Percentiles rank a stretch among this genome's conserved stretches.
Evolutionary conservation across 2,329 filamentous ascomycete species (phyloP).

Genomic region (Fusarium duplospermum): DNA sequence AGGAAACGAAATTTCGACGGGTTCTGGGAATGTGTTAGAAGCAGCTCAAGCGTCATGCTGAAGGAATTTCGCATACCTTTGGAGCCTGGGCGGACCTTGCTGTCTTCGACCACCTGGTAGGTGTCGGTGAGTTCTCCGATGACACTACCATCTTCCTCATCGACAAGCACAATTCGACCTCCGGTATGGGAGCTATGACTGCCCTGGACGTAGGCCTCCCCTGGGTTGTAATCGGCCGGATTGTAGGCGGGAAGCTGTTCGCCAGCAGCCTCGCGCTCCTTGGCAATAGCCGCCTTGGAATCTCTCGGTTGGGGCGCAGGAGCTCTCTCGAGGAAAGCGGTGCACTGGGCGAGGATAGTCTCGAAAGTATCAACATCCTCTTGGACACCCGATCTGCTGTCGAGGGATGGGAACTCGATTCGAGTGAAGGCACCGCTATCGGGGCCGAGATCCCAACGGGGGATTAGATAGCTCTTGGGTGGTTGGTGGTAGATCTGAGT

Average conservation of each 20-base stretch:
- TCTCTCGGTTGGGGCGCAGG: slow-evolving; percentile 64
- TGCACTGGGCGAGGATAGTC: slow-evolving; percentile 97
- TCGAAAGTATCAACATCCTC: slow-evolving; percentile 97
- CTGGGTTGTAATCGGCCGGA: slow-evolving; percentile 81
- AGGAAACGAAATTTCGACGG: slow-evolving; percentile 82
- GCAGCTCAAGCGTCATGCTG: not conserved
- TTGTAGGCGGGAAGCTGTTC: slow-evolving; percentile 76
- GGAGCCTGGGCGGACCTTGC: slow-evolving; percentile 82
- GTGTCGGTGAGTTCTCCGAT: slow-evolving; percentile 90
- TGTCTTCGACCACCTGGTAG: slow-evolving; percentile 83
- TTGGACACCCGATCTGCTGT: slow-evolving; percentile 79
- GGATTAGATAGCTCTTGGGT: slow-evolving; percentile 91
- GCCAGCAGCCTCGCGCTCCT: slow-evolving; percentile 54
- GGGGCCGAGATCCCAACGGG: slow-evolving; percentile 91
- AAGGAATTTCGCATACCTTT: slow-evolving; percentile 73
- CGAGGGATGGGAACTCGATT: slow-evolving; percentile 86
- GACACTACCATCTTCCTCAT: slow-evolving; percentile 96
- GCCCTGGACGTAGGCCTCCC: slow-evolving; percentile 79
- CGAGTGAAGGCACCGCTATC: slow-evolving; percentile 91
- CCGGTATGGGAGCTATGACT: slow-evolving; percentile 62
- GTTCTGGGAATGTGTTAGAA: slow-evolving; percentile 59
- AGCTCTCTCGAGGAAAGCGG: slow-evolving; percentile 90
- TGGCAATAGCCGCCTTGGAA: slow-evolving; percentile 51
- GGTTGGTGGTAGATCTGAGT: slow-evolving; percentile 98
- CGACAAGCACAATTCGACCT: slow-evolving; percentile 89